Evolutionary conservation across 179 eudicot genomes (phyloP), one percentile per base, ranked within the genome.

Genomic region (Heliamphora pulchella): DNA sequence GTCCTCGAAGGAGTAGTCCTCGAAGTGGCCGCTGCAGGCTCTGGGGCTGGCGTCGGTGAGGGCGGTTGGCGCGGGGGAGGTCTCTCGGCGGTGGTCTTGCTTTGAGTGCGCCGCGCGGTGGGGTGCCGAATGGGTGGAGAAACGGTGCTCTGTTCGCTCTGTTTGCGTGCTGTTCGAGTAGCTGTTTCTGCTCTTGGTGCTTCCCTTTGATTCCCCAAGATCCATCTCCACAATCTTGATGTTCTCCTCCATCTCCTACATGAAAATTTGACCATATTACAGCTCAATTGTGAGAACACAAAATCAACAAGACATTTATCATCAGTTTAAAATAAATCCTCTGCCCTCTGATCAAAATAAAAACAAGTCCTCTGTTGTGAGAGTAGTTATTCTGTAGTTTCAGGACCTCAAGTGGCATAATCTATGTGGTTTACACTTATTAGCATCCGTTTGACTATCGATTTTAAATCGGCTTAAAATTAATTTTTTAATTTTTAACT

Each of bases 171-270:
- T 84, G 82, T 81, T 87, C 55, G 91, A 87, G 83, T 89, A 86
- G 87, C 86, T 87, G 77, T 82, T 87, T 51, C 91, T 79, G 43
- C 83, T 75, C 75, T 87, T 87, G 55, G 82, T 62, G 46, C 80
- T 87, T 50, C 82, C 83, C 65, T 70, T 87, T 11, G 82, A 66
- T 62, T 93, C 91, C 4, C 96, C 97, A 0, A 79, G 76, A 78
- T 96, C 99, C 98, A 96, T 91, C 77, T 96, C 99, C 67, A 96
- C 99, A 64, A 91, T 92, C 82, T 94, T 96, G 61, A 94, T 88
- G 82, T 92, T 91, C 81, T 96, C 98, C 63, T 96, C 97, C 88
- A 88, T 81, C 39, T 93, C 96, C 97, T 91, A 83, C 82, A 81
- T 63, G 39, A 65, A 69, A 3, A 72, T 15, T 65, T 65, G 20